phyloP scores from a whole-genome alignment of 345 rosid genomes.

The Eucalyptus melliodora region DNA sequence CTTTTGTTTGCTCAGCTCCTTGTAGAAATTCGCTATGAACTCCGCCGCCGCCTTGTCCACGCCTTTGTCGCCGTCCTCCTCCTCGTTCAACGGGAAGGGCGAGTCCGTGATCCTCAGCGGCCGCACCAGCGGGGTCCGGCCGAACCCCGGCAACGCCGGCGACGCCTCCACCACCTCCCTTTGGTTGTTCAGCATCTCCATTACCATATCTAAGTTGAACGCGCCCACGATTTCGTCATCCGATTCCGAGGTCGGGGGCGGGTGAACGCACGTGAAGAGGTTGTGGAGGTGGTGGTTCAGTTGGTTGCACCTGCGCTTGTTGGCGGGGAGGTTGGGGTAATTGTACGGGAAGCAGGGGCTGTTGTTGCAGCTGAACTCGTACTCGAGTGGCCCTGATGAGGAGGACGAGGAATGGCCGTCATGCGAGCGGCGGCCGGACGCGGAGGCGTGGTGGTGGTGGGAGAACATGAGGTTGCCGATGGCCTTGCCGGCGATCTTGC shows the following conservation, averaged over 20 bases:
- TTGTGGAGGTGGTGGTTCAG: constrained; percentile 6
- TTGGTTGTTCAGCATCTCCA: constrained; percentile 45
- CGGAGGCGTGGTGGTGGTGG: constrained; percentile 24
- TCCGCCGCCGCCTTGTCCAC: constrained; percentile 80
- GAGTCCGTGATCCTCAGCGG: constrained; percentile 91
- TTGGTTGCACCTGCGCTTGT: constrained; percentile 12
- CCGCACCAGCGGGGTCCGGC: constrained; percentile 67
- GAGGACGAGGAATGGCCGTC: not conserved
- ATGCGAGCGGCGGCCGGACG: not conserved
- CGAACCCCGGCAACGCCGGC: constrained; percentile 72
- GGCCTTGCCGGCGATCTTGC: constrained; percentile 63
- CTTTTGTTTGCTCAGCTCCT: constrained; percentile 48
- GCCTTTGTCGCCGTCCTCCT: constrained; percentile 25
- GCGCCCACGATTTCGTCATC: constrained; percentile 22
- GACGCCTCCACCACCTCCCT: constrained; percentile 34
- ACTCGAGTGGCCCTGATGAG: constrained; percentile 17
- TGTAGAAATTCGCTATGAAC: constrained; percentile 73
- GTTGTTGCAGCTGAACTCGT: constrained; percentile 95
- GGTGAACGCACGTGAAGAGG: constrained; percentile 52
- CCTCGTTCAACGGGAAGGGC: constrained; percentile 63
- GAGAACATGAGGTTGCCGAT: constrained; percentile 48
- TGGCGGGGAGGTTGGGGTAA: not conserved
- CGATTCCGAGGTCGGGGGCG: constrained; percentile 35
- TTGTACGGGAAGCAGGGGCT: constrained; percentile 33
- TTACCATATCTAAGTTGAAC: constrained; percentile 26